Conservation (phyloP, 2,329 filamentous ascomycete genomes). For the Fusarium setosum region DNA sequence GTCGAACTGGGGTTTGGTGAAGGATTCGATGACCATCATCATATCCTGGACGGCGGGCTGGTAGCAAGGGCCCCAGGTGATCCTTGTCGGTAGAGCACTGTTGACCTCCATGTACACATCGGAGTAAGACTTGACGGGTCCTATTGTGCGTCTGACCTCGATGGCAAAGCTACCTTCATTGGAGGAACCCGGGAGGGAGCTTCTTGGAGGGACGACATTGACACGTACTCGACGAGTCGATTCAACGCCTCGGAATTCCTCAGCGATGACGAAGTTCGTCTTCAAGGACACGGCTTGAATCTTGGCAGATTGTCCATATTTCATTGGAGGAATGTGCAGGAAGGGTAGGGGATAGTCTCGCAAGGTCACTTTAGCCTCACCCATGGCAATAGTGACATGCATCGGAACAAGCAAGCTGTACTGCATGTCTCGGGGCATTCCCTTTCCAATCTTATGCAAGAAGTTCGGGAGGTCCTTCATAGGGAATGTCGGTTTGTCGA, state of each 20-base stretch:
- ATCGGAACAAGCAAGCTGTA: constrained; percentile 92
- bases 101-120: constrained; percentile 94
- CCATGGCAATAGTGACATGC: constrained; percentile 89
- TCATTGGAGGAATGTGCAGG: constrained; percentile 87
- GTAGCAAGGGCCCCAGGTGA: constrained; percentile 98
- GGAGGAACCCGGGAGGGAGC: constrained; percentile 64
- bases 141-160: constrained; percentile 89
- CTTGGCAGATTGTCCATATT: constrained; percentile 81
- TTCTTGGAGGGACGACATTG: constrained; percentile 80
- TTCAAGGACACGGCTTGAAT: constrained; percentile 85
- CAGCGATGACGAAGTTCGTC: constrained; percentile 94
- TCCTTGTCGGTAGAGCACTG: constrained; percentile 88
- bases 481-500: constrained; percentile 95
- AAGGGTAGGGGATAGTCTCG: constrained; percentile 95
- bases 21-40: constrained; percentile 99
- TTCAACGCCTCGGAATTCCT: constrained; percentile 86
- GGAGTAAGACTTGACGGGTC: constrained; percentile 95
- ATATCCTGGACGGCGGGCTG: constrained; percentile 98
- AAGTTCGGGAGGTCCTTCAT: constrained; percentile 85
- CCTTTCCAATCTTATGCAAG: constrained; percentile 91
- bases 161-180: constrained; percentile 79
- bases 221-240: constrained; percentile 85
- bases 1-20: constrained; percentile 95
- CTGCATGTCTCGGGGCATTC: constrained; percentile 91
- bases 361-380: constrained; percentile 86